Evolutionary conservation across 1,139 yeast species (phyloP).

Genomic region (Suhomyces bokatorum): DNA sequence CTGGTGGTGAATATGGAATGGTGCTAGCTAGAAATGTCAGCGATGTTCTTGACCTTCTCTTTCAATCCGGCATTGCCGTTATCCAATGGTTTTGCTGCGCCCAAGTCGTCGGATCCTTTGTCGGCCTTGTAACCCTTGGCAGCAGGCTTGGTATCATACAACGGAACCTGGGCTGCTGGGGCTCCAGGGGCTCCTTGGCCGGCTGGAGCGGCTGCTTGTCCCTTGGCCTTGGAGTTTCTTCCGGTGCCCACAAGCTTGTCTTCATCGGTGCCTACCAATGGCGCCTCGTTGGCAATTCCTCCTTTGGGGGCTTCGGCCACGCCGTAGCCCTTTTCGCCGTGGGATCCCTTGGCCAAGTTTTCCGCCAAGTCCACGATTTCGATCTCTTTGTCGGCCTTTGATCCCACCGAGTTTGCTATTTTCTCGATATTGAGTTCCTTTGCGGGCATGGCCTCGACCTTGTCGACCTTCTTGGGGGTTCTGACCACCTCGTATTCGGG

Average conservation of each 20-base stretch:
- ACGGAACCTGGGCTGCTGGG: slow-evolving; percentile 1
- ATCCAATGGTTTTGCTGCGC: slow-evolving; percentile 2
- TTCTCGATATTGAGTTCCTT: slow-evolving; percentile 26
- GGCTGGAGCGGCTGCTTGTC: slow-evolving; percentile 1
- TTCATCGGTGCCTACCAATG: slow-evolving; percentile 46
- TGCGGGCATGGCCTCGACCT: slow-evolving; percentile 8
- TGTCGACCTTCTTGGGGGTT: slow-evolving; percentile 5
- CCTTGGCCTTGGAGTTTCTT: slow-evolving; percentile 17
- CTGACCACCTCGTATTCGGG: slow-evolving; percentile 32
- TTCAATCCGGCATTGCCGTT: neutral
- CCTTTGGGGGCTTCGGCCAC: slow-evolving; percentile 53
- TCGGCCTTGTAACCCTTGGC: slow-evolving; percentile 19
- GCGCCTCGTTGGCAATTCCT: slow-evolving; percentile 51
- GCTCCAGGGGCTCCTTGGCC: neutral
- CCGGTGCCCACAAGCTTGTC: slow-evolving; percentile 32
- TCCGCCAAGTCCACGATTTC: slow-evolving; percentile 41
- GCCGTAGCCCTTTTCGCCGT: slow-evolving; percentile 46
- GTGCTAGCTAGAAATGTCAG: slow-evolving; percentile 1
- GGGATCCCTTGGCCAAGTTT: slow-evolving; percentile 43
- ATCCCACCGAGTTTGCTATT: slow-evolving; percentile 24
- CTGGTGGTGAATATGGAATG: neutral
- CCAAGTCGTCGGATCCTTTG: slow-evolving; percentile 10
- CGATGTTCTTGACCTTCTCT: slow-evolving; percentile 7
- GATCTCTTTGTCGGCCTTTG: slow-evolving; percentile 31
- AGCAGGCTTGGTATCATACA: slow-evolving; percentile 5